A percentile compares a stretch with the other conserved stretches of the same genome.
Evolutionary conservation across 2,329 filamentous ascomycete genomes (phyloP).

Genomic region (Aspergillus puulaauensis): DNA sequence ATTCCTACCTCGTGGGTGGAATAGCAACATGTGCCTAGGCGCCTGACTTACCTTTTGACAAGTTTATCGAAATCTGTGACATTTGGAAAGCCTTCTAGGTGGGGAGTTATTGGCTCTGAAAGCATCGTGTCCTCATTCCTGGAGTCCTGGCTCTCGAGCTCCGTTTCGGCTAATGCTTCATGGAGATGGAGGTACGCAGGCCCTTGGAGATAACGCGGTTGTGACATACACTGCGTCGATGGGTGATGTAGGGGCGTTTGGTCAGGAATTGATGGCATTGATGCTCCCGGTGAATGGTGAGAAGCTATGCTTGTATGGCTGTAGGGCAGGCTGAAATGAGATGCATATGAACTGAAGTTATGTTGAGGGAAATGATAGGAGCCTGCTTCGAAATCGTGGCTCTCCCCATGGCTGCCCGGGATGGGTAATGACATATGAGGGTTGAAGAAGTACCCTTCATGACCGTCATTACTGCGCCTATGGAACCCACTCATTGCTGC

Average conservation of each 20-base stretch:
- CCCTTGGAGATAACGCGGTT: conserved; percentile 31
- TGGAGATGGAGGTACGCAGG: conserved; percentile 36
- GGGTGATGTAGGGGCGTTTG: conserved; percentile 35
- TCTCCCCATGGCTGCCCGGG: conserved; percentile 31
- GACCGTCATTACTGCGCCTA: conserved; percentile 38
- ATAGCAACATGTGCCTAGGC: neutral
- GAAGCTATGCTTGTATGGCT: conserved; percentile 32
- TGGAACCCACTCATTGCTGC: conserved; percentile 40
- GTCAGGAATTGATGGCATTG: conserved; percentile 33
- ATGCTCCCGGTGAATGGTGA: conserved; percentile 33
- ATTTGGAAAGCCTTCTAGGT: conserved; percentile 46
- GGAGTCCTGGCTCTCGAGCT: conserved; percentile 47
- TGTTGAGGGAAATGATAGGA: conserved; percentile 35
- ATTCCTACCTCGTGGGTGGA: neutral
- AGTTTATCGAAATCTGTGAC: conserved; percentile 47
- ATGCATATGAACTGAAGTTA: conserved; percentile 38
- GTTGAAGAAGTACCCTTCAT: conserved; percentile 34
- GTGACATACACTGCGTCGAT: conserved; percentile 31
- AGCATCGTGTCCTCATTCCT: conserved; percentile 43
- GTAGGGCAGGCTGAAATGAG: conserved; percentile 37
- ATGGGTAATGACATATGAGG: conserved; percentile 33
- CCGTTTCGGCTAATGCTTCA: conserved; percentile 35
- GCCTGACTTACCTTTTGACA: conserved; percentile 42
- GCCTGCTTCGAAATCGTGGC: conserved; percentile 32
- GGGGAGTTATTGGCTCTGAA: conserved; percentile 45